Evolutionary conservation across 2,329 filamentous ascomycete species (phyloP).

Genomic region (Pyricularia sp.): DNA sequence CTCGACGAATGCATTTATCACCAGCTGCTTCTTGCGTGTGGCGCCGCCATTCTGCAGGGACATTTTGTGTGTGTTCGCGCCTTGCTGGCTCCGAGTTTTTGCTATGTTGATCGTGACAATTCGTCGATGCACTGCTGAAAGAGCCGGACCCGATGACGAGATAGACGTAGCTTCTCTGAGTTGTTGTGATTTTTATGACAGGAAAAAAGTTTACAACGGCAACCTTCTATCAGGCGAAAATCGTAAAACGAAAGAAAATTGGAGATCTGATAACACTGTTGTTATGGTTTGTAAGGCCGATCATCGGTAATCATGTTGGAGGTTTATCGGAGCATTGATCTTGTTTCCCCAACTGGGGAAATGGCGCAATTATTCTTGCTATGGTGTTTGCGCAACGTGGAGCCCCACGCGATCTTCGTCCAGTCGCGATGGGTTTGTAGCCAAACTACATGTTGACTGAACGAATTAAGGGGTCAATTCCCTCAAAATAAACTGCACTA

Average conservation of each 20-base stretch:
- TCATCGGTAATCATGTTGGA: background rate
- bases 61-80: background rate
- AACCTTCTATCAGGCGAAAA: no score
- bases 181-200: background rate
- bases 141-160: background rate
- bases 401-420: background rate
- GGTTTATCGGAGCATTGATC: background rate
- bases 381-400: background rate
- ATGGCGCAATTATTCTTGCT: background rate
- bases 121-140: background rate
- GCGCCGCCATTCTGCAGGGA: background rate
- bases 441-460: background rate
- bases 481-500: background rate
- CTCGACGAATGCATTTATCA: slow-evolving; percentile 11
- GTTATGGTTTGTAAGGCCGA: background rate
- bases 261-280: background rate
- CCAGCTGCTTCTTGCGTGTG: slow-evolving; percentile 6
- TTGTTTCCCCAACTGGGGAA: background rate
- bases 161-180: background rate
- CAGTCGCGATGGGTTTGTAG: background rate
- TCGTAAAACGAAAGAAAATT: no score
- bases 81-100: background rate
- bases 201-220: background rate
- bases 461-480: background rate
- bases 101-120: background rate